Evolutionary conservation across 305 asterid genomes (phyloP), one percentile per base, ranked within the genome.

Genomic region (Plantago coronopus): DNA sequence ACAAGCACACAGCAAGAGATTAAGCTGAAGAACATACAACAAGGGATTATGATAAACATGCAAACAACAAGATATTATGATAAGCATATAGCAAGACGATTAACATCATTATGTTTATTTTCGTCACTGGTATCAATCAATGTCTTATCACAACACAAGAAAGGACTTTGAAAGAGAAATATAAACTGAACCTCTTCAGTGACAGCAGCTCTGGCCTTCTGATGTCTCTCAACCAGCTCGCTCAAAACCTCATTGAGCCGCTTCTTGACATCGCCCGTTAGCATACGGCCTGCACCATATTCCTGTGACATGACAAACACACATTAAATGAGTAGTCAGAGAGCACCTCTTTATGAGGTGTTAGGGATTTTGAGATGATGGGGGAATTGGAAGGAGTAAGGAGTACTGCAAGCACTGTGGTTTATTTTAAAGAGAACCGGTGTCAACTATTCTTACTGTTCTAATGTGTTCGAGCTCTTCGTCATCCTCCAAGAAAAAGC

Each of bases 401-500:
- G 17, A 47, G 12, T 8, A 47, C 17, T n/a, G 51, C 51, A 47
- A 4, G 11, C 51, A 47, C 11, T 17, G 22, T 48, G 15, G 54
- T 18, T 48, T 17, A 48, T 17, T 48, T 19, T 48, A 19, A 48
- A 8, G 12, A 48, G 25, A 48, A 8, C 18, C 4, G 5, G 6
- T 10, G 10, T 19, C 54, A 48, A 19, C 54, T 48, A 49, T 57
- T 49, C 87, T 71, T 65, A 87, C 97, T 63, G 63, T 80, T 70
- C 76, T 70, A 56, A 87, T 85, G 63, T 73, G 73, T 50, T 87
- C 90, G 31, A 89, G 90, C 73, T 89, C 99, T 3, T 65, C 69
- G 68, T 93, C 97, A 50, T 93, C 97, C 22, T 93, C 99, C 81
- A 93, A 80, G 81, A 93, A 89, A 72, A 93, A 93, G 17, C 95